Conservation (phyloP, 768 basidiomycete species). For the Auriscalpium vulgare region DNA sequence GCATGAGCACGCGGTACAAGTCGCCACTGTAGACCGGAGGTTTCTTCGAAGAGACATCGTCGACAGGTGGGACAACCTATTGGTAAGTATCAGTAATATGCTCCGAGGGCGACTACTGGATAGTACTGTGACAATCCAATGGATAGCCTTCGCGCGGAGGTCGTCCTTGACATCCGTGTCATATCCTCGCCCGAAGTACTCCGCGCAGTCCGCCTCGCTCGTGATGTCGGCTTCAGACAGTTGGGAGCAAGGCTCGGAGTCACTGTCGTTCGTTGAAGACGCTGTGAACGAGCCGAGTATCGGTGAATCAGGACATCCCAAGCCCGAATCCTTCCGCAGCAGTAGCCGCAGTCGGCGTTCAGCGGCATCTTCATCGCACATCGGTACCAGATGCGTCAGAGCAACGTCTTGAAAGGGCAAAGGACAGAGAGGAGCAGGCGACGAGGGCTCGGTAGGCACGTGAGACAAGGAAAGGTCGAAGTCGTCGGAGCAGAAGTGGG, state of each 20-base stretch:
- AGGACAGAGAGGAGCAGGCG: not conserved
- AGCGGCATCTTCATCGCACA: not conserved
- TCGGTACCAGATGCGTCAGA: not conserved
- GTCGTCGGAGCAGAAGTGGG: not conserved
- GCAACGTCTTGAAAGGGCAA: not conserved
- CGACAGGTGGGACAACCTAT: constrained; percentile 8
- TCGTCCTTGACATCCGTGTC: not conserved
- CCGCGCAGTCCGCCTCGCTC: not conserved
- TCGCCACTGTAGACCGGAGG: constrained; percentile 2
- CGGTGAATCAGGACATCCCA: not conserved
- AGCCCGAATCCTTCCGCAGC: not conserved
- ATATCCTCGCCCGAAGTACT: not conserved
- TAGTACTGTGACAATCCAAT: constrained; percentile 13
- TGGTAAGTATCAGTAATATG: not conserved
- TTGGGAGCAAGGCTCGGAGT: not conserved
- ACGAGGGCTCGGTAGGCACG: not conserved
- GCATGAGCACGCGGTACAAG: constrained; percentile 10
- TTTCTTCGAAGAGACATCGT: not conserved
- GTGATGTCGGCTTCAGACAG: not conserved
- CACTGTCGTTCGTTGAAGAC: not conserved
- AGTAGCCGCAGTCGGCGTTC: not conserved
- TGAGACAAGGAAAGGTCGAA: not conserved
- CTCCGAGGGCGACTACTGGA: not conserved
- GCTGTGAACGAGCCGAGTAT: not conserved
- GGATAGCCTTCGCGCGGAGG: constrained; percentile 2